phyloP scores from a whole-genome alignment of 1,139 yeast species.

The Geotrichum australiense region DNA sequence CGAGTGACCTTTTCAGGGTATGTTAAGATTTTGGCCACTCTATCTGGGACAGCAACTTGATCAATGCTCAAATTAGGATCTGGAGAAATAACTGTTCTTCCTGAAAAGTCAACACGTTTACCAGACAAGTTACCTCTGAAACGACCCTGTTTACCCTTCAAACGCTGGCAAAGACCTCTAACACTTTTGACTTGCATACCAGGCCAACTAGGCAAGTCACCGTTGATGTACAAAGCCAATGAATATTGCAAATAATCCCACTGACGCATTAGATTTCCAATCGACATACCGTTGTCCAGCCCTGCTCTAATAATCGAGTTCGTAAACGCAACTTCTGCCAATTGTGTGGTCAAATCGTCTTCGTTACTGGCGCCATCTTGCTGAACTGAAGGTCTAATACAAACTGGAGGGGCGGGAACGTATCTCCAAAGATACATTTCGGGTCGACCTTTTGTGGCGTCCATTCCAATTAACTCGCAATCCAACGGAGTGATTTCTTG shows the following conservation, averaged over 20 bases:
- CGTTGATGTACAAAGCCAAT: constrained; percentile 94
- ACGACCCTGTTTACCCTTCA: constrained; percentile 98
- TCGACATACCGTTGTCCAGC: constrained; percentile 86
- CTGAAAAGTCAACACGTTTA: constrained; percentile 97
- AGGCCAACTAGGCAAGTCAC: constrained; percentile 61
- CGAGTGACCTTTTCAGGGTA: constrained; percentile 93
- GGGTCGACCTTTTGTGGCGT: constrained; percentile 84
- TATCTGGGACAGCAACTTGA: constrained; percentile 97
- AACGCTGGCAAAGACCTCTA: constrained; percentile 92
- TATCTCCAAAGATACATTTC: constrained; percentile 97
- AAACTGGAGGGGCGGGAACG: constrained; percentile 97
- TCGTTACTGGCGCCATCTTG: constrained; percentile 91
- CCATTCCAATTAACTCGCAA: constrained; percentile 88
- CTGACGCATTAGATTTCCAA: constrained; percentile 92
- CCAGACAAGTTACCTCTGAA: constrained; percentile 97
- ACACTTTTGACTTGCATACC: constrained; percentile 66
- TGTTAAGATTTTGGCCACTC: constrained; percentile 91
- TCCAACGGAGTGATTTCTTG: constrained; percentile 80
- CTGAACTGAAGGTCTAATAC: constrained; percentile 97
- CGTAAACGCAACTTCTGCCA: constrained; percentile 96
- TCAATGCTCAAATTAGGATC: constrained; percentile 94
- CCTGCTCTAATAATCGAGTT: constrained; percentile 90
- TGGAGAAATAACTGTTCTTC: constrained; percentile 97
- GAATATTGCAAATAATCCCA: constrained; percentile 97
- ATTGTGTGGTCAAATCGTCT: constrained; percentile 92